A percentile compares a stretch with the other conserved stretches of the same genome.
Evolutionary conservation across 768 basidiomycete species (phyloP).

Genomic region (Pleurotus giganteus): DNA sequence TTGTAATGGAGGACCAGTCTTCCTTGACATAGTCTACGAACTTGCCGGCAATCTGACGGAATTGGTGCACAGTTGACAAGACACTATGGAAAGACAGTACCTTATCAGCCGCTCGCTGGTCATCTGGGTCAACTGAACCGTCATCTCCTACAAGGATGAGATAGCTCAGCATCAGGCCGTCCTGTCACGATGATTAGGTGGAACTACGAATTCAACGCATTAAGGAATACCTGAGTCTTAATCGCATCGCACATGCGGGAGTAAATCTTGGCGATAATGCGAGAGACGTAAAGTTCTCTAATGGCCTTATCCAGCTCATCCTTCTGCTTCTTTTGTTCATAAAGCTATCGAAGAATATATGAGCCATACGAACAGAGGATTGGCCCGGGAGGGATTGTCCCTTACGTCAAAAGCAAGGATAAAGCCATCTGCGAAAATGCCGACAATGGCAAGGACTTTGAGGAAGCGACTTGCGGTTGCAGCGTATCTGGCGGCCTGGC

Average conservation of each 20-base stretch:
- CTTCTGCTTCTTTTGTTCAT: constrained; percentile 6
- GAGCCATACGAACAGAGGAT: background rate
- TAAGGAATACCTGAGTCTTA: background rate
- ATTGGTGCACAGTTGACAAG: background rate
- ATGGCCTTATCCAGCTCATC: constrained; percentile 2
- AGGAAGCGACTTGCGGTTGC: constrained; percentile 2
- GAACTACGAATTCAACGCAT: background rate
- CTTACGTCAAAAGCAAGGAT: constrained; percentile 10
- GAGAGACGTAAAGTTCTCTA: constrained; percentile 2
- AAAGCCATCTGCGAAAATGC: constrained; percentile 10
- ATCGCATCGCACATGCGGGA: constrained; percentile 2
- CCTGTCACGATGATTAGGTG: background rate
- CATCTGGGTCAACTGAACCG: constrained; percentile 7
- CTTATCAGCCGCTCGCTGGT: constrained; percentile 11
- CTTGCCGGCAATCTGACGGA: constrained; percentile 1
- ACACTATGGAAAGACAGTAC: background rate
- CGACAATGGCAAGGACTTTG: constrained; percentile 9
- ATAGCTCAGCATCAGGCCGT: constrained; percentile 7
- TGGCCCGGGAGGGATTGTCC: background rate
- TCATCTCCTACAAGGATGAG: constrained; percentile 6
- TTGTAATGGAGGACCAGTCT: background rate
- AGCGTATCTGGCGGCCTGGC: constrained; percentile 6
- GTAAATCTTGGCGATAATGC: constrained; percentile 10
- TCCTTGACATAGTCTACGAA: constrained; percentile 2
- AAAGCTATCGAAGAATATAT: background rate